Conservation (phyloP, 2,329 filamentous ascomycete genomes). For the Botryotinia convoluta region DNA sequence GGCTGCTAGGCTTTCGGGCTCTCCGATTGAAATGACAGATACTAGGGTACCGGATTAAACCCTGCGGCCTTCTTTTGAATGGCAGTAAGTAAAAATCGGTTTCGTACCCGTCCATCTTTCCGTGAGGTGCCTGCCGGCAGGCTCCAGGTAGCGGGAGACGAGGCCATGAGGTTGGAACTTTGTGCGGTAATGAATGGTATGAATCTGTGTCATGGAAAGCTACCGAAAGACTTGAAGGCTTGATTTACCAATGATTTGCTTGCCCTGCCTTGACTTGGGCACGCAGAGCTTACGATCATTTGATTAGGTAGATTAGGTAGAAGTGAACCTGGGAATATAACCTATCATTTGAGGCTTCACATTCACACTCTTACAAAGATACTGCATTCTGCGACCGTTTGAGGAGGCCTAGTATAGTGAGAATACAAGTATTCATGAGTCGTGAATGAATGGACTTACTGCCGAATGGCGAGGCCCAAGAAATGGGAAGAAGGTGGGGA, state of each 20-base stretch:
- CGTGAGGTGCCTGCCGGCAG: slow-evolving; percentile 24
- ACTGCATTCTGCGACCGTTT: slow-evolving; percentile 21
- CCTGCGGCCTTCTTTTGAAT: slow-evolving; percentile 11
- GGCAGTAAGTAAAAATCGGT: slow-evolving; percentile 2
- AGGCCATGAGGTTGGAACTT: slow-evolving; percentile 21
- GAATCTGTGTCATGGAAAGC: not conserved
- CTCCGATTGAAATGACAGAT: slow-evolving; percentile 19
- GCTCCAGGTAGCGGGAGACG: slow-evolving; percentile 35
- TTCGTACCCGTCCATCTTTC: slow-evolving; percentile 10
- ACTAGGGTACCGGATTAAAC: slow-evolving; percentile 9
- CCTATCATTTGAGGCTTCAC: slow-evolving; percentile 26
- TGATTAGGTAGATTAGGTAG: slow-evolving; percentile 26
- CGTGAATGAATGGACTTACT: slow-evolving; percentile 1
- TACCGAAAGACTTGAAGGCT: not conserved
- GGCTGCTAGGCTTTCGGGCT: slow-evolving; percentile 10
- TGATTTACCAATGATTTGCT: slow-evolving; percentile 3
- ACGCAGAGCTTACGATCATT: slow-evolving; percentile 22
- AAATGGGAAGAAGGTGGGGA: slow-evolving; percentile 5
- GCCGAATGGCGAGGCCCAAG: slow-evolving; percentile 1
- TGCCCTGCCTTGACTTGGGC: slow-evolving; percentile 26
- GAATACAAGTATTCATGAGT: slow-evolving; percentile 13
- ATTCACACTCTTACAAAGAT: slow-evolving; percentile 20
- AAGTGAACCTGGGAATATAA: slow-evolving; percentile 18
- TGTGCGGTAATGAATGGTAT: not conserved
- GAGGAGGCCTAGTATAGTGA: slow-evolving; percentile 12